Conservation (phyloP, 2,329 filamentous ascomycete genomes). For the Ophiostoma piceae region DNA sequence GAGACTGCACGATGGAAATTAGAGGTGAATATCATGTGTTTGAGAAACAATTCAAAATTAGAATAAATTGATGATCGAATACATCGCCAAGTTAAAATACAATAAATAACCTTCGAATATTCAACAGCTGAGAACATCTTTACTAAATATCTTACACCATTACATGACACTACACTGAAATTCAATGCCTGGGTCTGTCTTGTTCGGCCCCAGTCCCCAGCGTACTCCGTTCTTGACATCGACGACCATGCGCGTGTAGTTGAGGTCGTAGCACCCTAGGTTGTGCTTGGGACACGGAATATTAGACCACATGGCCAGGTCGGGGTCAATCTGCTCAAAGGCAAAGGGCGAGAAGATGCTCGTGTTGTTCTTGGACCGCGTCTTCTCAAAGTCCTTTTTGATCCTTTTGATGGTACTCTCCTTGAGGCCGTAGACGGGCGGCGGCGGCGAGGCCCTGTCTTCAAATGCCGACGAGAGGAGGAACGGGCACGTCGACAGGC, state of each 20-base stretch:
- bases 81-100: too few species aligned
- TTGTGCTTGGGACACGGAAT: conserved; percentile 42
- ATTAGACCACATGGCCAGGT: conserved; percentile 23
- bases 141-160: too few species aligned
- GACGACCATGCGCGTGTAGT: conserved; percentile 44
- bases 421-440: conserved; percentile 7
- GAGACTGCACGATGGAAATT: too few species aligned
- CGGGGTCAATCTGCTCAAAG: neutral
- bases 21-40: too few species aligned
- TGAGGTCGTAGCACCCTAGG: conserved; percentile 44
- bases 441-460: conserved; percentile 34
- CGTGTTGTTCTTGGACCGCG: neutral
- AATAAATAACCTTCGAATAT: too few species aligned
- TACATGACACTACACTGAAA: conserved; percentile 38
- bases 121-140: too few species aligned
- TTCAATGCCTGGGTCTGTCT: conserved; percentile 38
- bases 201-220: conserved; percentile 44
- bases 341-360: conserved; percentile 6
- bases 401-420: neutral
- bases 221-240: conserved; percentile 42
- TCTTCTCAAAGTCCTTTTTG: neutral
- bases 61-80: too few species aligned
- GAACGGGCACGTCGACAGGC: conserved; percentile 45
- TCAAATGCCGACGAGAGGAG: conserved; percentile 35
- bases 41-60: too few species aligned